Conservation (phyloP, 2,329 filamentous ascomycete genomes). For the Phoma sp. region DNA sequence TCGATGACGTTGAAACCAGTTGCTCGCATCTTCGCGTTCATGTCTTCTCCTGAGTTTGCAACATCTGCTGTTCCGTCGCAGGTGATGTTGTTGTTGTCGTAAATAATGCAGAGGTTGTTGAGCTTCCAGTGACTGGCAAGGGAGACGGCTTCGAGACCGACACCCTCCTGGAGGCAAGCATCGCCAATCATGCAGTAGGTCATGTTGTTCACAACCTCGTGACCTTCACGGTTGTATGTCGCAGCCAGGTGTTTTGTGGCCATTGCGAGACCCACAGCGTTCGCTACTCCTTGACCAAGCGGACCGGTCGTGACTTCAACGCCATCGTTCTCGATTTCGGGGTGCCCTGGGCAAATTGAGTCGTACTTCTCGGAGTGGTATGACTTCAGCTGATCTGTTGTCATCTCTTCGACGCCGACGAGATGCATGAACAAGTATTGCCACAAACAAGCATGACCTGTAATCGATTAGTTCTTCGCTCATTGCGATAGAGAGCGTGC, state of each 20-base stretch:
- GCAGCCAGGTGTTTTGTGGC: constrained; percentile 65
- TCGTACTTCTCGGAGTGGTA: constrained; percentile 58
- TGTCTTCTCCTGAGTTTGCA: constrained; percentile 51
- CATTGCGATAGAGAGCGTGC: not conserved
- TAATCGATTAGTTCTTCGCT: not conserved
- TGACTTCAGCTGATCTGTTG: constrained; percentile 62
- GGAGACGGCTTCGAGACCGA: constrained; percentile 9
- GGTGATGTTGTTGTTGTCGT: constrained; percentile 67
- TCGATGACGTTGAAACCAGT: constrained; percentile 64
- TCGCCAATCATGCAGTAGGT: constrained; percentile 64
- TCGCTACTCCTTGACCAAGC: constrained; percentile 65
- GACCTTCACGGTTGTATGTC: constrained; percentile 61
- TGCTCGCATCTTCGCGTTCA: constrained; percentile 65
- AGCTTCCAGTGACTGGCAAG: constrained; percentile 54
- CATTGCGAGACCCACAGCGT: constrained; percentile 60
- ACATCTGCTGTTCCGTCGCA: constrained; percentile 58
- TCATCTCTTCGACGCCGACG: constrained; percentile 61
- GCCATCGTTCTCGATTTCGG: constrained; percentile 64
- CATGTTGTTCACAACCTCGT: constrained; percentile 57
- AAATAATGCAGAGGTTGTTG: constrained; percentile 63
- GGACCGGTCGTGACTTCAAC: constrained; percentile 67
- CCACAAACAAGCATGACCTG: constrained; percentile 59
- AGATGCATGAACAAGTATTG: constrained; percentile 62
- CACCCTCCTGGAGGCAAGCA: constrained; percentile 58
- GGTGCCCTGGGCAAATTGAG: constrained; percentile 61